Evolutionary conservation across 1,139 yeast species (phyloP).

Genomic region (Pichia sp.): DNA sequence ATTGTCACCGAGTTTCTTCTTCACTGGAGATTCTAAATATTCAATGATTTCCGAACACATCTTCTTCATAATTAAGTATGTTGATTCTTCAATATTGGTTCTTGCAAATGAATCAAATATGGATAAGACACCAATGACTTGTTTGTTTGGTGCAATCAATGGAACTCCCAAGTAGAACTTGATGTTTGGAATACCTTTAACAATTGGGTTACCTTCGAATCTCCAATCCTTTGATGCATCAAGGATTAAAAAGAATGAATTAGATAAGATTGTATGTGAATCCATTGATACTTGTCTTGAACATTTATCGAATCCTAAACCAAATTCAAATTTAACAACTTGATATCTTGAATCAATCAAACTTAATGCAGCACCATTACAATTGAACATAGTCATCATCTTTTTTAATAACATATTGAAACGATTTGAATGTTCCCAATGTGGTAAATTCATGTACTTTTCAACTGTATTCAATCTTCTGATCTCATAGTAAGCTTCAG

Average conservation of each 20-base stretch:
- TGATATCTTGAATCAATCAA: constrained; percentile 50
- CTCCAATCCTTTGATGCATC: constrained; percentile 74
- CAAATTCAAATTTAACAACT: constrained; percentile 47
- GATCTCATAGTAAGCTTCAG: constrained; percentile 50
- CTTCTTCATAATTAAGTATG: constrained; percentile 37
- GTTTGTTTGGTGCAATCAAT: constrained; percentile 37
- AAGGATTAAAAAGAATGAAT: constrained; percentile 48
- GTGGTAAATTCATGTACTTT: constrained; percentile 40
- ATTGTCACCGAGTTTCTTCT: not conserved
- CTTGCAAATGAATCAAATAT: constrained; percentile 54
- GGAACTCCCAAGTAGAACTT: constrained; percentile 67
- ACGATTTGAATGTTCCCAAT: constrained; percentile 47
- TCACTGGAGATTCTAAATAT: constrained; percentile 34
- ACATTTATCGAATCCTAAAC: constrained; percentile 46
- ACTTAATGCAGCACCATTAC: constrained; percentile 57
- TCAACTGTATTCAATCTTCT: constrained; percentile 44
- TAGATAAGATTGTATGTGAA: constrained; percentile 63
- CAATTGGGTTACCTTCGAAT: constrained; percentile 56
- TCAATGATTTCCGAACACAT: constrained; percentile 45
- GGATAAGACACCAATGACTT: constrained; percentile 58
- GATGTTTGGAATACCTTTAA: constrained; percentile 57
- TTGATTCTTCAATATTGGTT: constrained; percentile 37
- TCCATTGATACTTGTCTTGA: constrained; percentile 61
- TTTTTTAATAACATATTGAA: constrained; percentile 42
- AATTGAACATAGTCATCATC: constrained; percentile 39